These are phyloP conservation scores for Fraxinus nigra DNA, from an alignment of 305 asterid genomes.

Conservation along the genomic window DNA sequence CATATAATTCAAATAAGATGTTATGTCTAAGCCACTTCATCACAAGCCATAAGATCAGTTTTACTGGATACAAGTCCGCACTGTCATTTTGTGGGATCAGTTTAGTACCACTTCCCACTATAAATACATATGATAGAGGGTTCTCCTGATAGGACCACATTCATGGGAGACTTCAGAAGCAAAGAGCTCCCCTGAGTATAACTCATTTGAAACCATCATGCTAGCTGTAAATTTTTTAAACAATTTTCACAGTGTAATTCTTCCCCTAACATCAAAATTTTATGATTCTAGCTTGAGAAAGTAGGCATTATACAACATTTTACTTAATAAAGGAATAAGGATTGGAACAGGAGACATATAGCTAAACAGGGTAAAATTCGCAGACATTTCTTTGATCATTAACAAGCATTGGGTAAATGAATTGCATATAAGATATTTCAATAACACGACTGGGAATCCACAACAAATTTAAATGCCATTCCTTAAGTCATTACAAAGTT, in stretches of 20 bases:
- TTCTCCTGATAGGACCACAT: neutral
- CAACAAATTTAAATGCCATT: neutral
- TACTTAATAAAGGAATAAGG: neutral
- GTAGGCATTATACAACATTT: neutral
- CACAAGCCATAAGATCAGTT: conserved; percentile 11
- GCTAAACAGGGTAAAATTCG: neutral
- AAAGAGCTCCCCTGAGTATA: neutral
- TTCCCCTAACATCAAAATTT: neutral
- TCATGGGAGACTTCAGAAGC: conserved; percentile 2
- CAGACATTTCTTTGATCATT: neutral
- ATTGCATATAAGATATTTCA: neutral
- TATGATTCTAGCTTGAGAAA: neutral
- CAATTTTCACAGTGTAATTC: neutral
- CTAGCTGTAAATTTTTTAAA: neutral
- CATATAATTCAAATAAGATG: conserved; percentile 1
- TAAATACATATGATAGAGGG: neutral
- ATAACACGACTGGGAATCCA: neutral
- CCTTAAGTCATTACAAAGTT: neutral
- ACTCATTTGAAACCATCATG: neutral
- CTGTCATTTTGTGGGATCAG: neutral
- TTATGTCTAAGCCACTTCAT: neutral
- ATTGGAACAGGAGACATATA: neutral
- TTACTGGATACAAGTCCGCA: neutral
- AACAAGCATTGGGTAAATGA: neutral
- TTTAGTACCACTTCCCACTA: neutral